These are phyloP conservation scores for Athelia psychrophila DNA, from an alignment of 1,284 basidiomycete genomes.

Conservation along the genomic window DNA sequence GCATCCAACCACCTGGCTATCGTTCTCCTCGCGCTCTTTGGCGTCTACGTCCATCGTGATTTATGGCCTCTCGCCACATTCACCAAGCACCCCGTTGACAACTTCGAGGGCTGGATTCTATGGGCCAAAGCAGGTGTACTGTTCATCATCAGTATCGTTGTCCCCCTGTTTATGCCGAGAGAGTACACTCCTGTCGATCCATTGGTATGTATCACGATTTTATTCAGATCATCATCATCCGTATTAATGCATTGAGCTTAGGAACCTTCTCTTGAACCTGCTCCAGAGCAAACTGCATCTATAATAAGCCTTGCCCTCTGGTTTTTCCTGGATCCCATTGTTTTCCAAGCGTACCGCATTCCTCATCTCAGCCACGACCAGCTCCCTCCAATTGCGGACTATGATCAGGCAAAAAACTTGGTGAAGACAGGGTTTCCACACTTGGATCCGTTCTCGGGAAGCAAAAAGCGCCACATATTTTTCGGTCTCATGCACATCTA, in stretches of 20 bases:
- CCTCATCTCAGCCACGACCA: constrained; percentile 24
- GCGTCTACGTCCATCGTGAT: constrained; percentile 49
- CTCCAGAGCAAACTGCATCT: constrained; percentile 53
- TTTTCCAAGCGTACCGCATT: constrained; percentile 27
- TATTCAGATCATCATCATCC: not conserved
- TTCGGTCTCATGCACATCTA: constrained; percentile 9
- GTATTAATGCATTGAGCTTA: not conserved
- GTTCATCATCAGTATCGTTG: constrained; percentile 12
- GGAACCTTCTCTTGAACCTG: constrained; percentile 24
- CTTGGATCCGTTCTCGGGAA: constrained; percentile 2
- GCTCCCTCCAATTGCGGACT: constrained; percentile 45
- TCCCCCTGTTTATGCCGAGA: constrained; percentile 19
- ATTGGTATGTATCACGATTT: constrained; percentile 16
- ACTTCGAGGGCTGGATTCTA: constrained; percentile 18
- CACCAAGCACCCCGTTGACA: constrained; percentile 17
- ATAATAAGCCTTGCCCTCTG: constrained; percentile 42
- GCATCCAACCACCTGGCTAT: constrained; percentile 19
- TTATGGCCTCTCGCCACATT: constrained; percentile 51
- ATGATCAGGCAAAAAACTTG: constrained; percentile 30
- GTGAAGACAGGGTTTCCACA: constrained; percentile 13
- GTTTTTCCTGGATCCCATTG: constrained; percentile 42
- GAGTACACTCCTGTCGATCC: constrained; percentile 22
- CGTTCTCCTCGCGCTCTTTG: constrained; percentile 23
- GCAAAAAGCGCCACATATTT: constrained; percentile 2
- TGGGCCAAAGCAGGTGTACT: constrained; percentile 20